Base-by-base conservation (phyloP, 305 asterid species). In the Petunia hybrid region DNA sequence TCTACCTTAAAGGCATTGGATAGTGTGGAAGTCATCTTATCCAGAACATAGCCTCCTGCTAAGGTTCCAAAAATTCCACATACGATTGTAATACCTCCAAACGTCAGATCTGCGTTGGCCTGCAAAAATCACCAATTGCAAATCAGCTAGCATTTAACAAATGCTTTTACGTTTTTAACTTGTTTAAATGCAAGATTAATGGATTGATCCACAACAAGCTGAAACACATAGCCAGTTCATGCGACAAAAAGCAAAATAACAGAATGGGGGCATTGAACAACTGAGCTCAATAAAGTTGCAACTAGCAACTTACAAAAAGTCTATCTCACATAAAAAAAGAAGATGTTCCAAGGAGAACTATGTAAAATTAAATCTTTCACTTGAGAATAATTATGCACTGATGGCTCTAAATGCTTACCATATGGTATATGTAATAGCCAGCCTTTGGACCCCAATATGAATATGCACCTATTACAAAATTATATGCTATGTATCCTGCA, bases 361-460 rank as follows among this genome's bases (percentile, higher is more conserved):
- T 48, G 69, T 46, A 77, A 42, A 77, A 56, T 62, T 38, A 5
- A 48, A 70, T 64, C 61, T 66, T 71, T 43, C 51, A 35, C 8
- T 70, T 4, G 46, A 42, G 77, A 40, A 60, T 57, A 59, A 13
- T 16, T 77, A 40, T 40, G 39, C 40, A 81, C 7, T 65, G 46
- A 53, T 16, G 36, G 68, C 79, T 55, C 64, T 53, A 71, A 85
- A 79, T 76, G 83, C 88, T 89, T 88, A 95, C 99, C 99, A 95
- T 94, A 82, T 92, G 92, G 83, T 94, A 95, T 82, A 95, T 94
- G 85, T 86, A 90, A 86, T 92, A 92, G 80, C 99, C 98, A 14
- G 99, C 99, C 92, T 95, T 95, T 60, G 99, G 99, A 63, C 99
- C 99, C 99, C 99, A 95, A 80, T 92, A 95, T 67, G 99, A 95